phyloP scores from a whole-genome alignment of 352 stramenopile species.

The Lagenidium giganteum region DNA sequence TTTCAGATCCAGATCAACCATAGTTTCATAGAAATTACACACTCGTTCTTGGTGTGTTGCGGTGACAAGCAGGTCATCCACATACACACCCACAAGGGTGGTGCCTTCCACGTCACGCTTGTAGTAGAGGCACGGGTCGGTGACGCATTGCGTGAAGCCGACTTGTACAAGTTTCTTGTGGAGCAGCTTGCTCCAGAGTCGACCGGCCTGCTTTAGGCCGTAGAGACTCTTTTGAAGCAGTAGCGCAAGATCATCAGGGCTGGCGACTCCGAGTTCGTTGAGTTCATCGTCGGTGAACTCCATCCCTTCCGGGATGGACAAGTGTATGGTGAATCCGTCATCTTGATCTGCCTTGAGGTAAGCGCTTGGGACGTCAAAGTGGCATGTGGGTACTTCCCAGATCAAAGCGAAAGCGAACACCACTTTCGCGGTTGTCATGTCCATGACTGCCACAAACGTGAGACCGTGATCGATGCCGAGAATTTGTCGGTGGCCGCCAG shows the following conservation, averaged over 20 bases:
- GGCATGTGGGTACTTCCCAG: slow-evolving; percentile 15
- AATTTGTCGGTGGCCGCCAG: slow-evolving; percentile 15
- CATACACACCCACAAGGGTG: slow-evolving; percentile 15
- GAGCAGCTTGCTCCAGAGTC: slow-evolving; percentile 22
- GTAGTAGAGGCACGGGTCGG: slow-evolving; percentile 24
- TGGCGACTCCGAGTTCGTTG: slow-evolving; percentile 2
- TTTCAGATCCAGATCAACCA: slow-evolving; percentile 18
- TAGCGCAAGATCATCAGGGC: slow-evolving; percentile 6
- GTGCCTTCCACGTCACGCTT: neutral
- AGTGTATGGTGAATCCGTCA: slow-evolving; percentile 14
- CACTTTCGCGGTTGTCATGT: slow-evolving; percentile 15
- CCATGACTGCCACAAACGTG: slow-evolving; percentile 23
- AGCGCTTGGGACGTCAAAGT: slow-evolving; percentile 26
- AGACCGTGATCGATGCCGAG: slow-evolving; percentile 16
- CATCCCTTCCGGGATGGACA: slow-evolving; percentile 17
- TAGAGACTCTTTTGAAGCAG: slow-evolving; percentile 20
- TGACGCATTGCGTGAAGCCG: slow-evolving; percentile 14
- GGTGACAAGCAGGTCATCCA: slow-evolving; percentile 28
- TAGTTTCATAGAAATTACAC: slow-evolving; percentile 10
- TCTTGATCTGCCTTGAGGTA: slow-evolving; percentile 24
- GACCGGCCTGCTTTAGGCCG: slow-evolving; percentile 23
- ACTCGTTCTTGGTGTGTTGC: neutral
- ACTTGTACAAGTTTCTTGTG: slow-evolving; percentile 13
- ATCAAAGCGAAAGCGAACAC: slow-evolving; percentile 9
- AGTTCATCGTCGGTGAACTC: slow-evolving; percentile 7